Evolutionary conservation across 495 filamentous ascomycete genomes (phyloP).

Genomic region (Talaromyces trachyspermus): DNA sequence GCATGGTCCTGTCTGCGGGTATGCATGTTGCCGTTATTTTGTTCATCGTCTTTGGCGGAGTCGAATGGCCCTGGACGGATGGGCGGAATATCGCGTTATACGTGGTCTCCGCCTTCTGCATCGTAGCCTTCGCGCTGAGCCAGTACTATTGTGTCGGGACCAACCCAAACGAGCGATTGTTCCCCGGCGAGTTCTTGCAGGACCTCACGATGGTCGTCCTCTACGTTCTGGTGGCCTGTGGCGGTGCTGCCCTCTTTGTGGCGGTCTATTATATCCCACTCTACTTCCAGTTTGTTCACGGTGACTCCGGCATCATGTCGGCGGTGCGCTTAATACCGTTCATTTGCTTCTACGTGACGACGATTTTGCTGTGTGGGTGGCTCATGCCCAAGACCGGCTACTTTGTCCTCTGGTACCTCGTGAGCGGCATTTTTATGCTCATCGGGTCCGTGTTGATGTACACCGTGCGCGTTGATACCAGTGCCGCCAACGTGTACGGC

Average conservation of each 20-base stretch:
- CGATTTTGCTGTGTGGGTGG: conserved; percentile 27
- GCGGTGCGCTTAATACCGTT: conserved; percentile 30
- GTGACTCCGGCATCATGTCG: conserved; percentile 23
- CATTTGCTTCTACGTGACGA: conserved; percentile 20
- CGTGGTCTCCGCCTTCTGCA: conserved; percentile 37
- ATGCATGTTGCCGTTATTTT: conserved; percentile 19
- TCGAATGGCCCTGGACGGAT: conserved; percentile 42
- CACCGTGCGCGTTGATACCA: conserved; percentile 29
- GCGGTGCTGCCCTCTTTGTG: conserved; percentile 11
- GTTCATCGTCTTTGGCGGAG: conserved; percentile 31
- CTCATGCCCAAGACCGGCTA: conserved; percentile 40
- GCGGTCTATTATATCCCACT: conserved; percentile 45
- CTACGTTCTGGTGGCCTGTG: conserved; percentile 10
- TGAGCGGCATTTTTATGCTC: conserved; percentile 39
- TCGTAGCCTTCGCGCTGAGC: conserved; percentile 34
- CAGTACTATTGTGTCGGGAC: conserved; percentile 45
- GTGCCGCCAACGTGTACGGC: conserved; percentile 42
- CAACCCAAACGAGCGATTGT: conserved; percentile 36
- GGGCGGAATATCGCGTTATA: conserved; percentile 43
- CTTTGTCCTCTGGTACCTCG: conserved; percentile 47
- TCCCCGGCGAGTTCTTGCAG: neutral
- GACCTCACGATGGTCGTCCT: neutral
- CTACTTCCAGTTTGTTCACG: conserved; percentile 39
- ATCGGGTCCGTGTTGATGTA: conserved; percentile 47
- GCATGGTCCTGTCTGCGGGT: conserved; percentile 19